Evolutionary conservation across 2,329 filamentous ascomycete genomes (phyloP), one percentile per base, ranked within the genome.

Genomic region (Verticillium longisporum): DNA sequence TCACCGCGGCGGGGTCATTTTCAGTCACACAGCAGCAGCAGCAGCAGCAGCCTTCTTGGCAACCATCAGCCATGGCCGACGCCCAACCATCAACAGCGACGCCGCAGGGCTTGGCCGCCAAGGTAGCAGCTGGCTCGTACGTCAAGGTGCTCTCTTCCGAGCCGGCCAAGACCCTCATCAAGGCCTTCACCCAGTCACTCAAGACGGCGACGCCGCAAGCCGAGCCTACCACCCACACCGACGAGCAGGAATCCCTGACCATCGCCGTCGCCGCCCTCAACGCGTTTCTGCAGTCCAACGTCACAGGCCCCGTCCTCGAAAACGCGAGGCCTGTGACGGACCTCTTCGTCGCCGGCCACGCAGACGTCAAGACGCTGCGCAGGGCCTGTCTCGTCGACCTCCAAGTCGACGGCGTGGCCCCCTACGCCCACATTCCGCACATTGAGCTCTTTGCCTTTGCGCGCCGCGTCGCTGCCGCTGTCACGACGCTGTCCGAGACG

Each of bases 401-500:
- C 9, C 85, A 88, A 31, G 81, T 92, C 0, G 95, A 99, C 72
- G 95, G 95, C 11, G 88, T 96, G 55, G 88, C 90, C 0, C 89
- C 90, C 0, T 99, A 98, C 74, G 85, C 88, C 56, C 82, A 96
- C 61, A 92, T 92, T 21, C 92, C 93, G 0, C 84, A 90, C 65
- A 81, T 97, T 14, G 92, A 97, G 71, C 81, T 98, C 1, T 90
- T 98, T 64, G 88, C 87, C 65, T 78, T 97, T 6, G 91, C 93
- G 3, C 75, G 78, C 32, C 78, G 78, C 64, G 72, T 84, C 7
- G n/a, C 62, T 21, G 26, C 26, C n/a, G n/a, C n/a, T 26, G 3
- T 3, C 26, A 26, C 26, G 26, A 72, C 61, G 14, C 63, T 62
- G 14, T 64, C 62, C 33, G 63, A 64, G 32, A 66, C 68, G 63